Evolutionary conservation across 2,329 filamentous ascomycete species (phyloP).

Genomic region (Zasmidium cellare): DNA sequence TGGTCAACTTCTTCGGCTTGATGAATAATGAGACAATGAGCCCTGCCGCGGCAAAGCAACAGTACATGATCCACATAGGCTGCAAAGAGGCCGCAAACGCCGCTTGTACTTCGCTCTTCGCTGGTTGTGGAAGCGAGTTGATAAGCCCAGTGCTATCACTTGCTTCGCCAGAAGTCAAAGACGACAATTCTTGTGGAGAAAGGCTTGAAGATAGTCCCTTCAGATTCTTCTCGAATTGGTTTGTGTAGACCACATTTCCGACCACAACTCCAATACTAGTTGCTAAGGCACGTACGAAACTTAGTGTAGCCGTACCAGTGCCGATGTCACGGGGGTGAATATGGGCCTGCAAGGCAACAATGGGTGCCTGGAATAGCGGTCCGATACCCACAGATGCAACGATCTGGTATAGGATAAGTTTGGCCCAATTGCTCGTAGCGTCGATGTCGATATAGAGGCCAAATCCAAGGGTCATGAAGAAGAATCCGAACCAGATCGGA

Average conservation of each 20-base stretch:
- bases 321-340: conserved; percentile 64
- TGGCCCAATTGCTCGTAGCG: conserved; percentile 36
- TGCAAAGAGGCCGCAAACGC: conserved; percentile 47
- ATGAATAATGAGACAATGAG: conserved; percentile 42
- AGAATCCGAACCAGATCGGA: conserved; percentile 50
- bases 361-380: conserved; percentile 67
- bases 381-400: conserved; percentile 64
- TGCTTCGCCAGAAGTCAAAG: conserved; percentile 60
- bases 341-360: conserved; percentile 67
- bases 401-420: conserved; percentile 56
- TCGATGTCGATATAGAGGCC: conserved; percentile 41
- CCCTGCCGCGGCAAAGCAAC: conserved; percentile 41
- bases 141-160: conserved; percentile 62
- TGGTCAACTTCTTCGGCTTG: conserved; percentile 43
- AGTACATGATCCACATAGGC: conserved; percentile 54
- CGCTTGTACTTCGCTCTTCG: conserved; percentile 43
- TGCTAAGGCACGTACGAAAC: conserved; percentile 68
- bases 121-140: conserved; percentile 48
- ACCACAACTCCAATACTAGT: conserved; percentile 69
- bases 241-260: conserved; percentile 78
- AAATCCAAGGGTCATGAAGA: conserved; percentile 40
- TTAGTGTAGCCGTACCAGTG: conserved; percentile 66
- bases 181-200: conserved; percentile 50
- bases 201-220: conserved; percentile 51
- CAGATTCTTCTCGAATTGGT: conserved; percentile 64